Base-by-base conservation (phyloP, 2,329 filamentous ascomycete genomes). In the Lasiodiplodia sp. region DNA sequence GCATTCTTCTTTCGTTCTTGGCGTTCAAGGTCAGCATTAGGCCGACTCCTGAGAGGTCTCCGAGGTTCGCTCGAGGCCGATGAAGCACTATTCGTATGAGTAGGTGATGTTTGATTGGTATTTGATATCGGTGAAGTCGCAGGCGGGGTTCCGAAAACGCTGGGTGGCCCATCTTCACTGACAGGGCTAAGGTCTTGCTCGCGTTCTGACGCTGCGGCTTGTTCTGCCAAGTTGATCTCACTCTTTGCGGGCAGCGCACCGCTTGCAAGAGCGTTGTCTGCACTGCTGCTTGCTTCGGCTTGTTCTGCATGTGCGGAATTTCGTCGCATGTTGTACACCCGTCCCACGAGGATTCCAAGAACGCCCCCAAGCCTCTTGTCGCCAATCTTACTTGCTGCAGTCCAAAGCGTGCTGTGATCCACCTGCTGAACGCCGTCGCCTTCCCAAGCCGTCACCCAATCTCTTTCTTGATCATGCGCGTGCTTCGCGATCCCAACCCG, bases 311-410 rank as follows among this genome's bases (percentile, higher is more conserved):
- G 63, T 31, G 77, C 74, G 49, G 78, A 76, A 53, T 78, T 79
- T 65, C 80, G 76, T 44, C 81, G 79, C 78, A 85, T 79, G 69
- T 92, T 90, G 75, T 88, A 90, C 38, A 93, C 83, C 60, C 90
- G 86, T 1, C 90, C 89, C 2, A 92, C 86, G 0, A 93, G 78
- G 8, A 91, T 85, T 3, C 91, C 91, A 3, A 93, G 79, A 11
- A 92, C 87, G 14, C 91, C 91, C 6, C 90, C 90, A 5, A 92
- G 78, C 68, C 90, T 83, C 73, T 87, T 87, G 62, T 89, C 86
- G n/a, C 88, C 85, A 62, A 91, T 87, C 12, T 79, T 84, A 68
- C 74, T 78, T 28, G 76, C 71, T 23, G 75, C 88, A 34, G 85
- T 88, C 83, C 84, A 87, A 65, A 81, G 80, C 8, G 86, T 84